Evolutionary conservation across 495 filamentous ascomycete genomes (phyloP).

Genomic region (Penicillium malachiteum): DNA sequence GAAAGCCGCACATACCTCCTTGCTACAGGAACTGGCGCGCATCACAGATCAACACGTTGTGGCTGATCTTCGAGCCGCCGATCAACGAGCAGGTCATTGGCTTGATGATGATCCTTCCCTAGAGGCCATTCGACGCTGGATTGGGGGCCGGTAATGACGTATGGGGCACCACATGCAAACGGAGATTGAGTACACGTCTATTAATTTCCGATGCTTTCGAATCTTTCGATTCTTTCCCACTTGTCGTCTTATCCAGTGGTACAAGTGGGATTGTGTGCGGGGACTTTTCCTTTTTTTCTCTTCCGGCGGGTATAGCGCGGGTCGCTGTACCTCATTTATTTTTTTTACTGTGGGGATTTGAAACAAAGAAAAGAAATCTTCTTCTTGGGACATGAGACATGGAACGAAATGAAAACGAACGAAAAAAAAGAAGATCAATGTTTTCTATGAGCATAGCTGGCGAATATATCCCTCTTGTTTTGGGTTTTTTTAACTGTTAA

Average conservation of each 20-base stretch:
- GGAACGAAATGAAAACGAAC: constrained; percentile 3
- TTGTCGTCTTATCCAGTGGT: neutral
- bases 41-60: constrained; percentile 68
- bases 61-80: constrained; percentile 61
- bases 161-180: neutral
- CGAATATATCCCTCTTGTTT: constrained; percentile 28
- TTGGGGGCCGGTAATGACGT: constrained; percentile 33
- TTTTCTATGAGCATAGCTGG: constrained; percentile 20
- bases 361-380: neutral
- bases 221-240: neutral
- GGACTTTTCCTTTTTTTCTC: constrained; percentile 6
- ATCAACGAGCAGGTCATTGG: constrained; percentile 70
- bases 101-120: constrained; percentile 67
- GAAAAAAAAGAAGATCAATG: constrained; percentile 10
- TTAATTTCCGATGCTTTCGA: neutral
- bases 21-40: constrained; percentile 61
- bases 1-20: constrained; percentile 53
- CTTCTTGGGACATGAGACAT: too few relatives aligned
- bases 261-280: neutral
- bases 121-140: constrained; percentile 44
- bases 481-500: constrained; percentile 9
- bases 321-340: constrained; percentile 11
- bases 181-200: neutral
- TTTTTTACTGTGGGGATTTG: constrained; percentile 4
- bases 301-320: constrained; percentile 19